Evolutionary conservation across 306 rosid species (phyloP), one percentile per base, ranked within the genome.

Genomic region (Acacia confusa): DNA sequence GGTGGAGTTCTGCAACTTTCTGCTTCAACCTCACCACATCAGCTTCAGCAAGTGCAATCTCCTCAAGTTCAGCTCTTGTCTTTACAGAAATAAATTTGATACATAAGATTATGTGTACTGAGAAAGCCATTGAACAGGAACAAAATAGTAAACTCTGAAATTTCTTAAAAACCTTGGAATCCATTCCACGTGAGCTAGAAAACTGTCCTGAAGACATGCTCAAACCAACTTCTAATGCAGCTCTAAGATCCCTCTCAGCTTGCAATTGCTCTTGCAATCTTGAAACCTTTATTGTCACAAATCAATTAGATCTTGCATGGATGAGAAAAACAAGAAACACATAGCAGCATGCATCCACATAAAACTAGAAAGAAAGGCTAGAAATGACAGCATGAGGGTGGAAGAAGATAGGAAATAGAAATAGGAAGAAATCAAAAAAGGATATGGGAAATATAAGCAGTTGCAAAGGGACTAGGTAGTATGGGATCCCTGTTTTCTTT

Each of bases 161-260:
- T 47, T 47, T 47, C 14, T 47, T 47, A 3, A 12, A 53, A 60
- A 96, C 99, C 99, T 96, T 92, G 52, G 94, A 92, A 93, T 96
- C 99, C 98, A 93, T 88, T 87, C 94, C 92, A 13, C 92, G 97
- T 28, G 99, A 92, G 85, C 84, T 88, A 52, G 95, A 86, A 82
- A 93, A 82, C 81, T 92, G 98, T 75, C 99, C 99, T 13, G 97
- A 88, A 74, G 99, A 91, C 97, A 96, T 92, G 83, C 99, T 96
- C 87, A 96, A 89, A 71, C 99, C 99, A 55, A 93, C 97, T 83
- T 96, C 99, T 82, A 96, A 82, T 70, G 99, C 99, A 78, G 99
- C 99, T 88, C 99, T 91, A 86, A 96, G 97, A 90, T 96, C 99
- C 86, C 99, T 91, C 88, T 96, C 99, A 80, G 99, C 98, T 92